Percentiles rank a stretch among this genome's conserved stretches.
Conservation (phyloP, 345 rosid genomes). For the Arabidopsis arenosa region DNA sequence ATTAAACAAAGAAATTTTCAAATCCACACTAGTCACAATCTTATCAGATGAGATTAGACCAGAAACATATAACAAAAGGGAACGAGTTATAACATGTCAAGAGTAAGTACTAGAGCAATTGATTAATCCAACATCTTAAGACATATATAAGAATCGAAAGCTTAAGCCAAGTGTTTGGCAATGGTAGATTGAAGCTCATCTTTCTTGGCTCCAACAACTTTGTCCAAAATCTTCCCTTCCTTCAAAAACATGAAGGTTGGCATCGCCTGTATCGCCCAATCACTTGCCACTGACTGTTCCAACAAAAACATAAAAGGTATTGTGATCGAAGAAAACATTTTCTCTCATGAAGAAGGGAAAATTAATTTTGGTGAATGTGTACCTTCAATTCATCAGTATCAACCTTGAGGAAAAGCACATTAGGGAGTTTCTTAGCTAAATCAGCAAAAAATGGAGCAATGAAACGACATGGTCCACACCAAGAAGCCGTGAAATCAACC, state of each 20-base stretch:
- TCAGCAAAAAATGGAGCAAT: conserved; percentile 73
- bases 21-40: conserved; percentile 6
- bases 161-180: conserved; percentile 56
- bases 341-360: neutral
- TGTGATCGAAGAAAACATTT: neutral
- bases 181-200: conserved; percentile 69
- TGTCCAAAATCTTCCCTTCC: conserved; percentile 73
- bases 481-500: conserved; percentile 82
- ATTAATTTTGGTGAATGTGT: neutral
- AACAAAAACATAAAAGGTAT: neutral
- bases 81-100: conserved; percentile 8
- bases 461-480: conserved; percentile 84
- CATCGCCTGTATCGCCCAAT: conserved; percentile 79
- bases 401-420: conserved; percentile 68
- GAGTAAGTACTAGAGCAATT: neutral
- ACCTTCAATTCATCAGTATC: conserved; percentile 83
- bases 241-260: conserved; percentile 80
- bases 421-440: conserved; percentile 66
- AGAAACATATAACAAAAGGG: conserved; percentile 17
- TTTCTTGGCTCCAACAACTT: conserved; percentile 79
- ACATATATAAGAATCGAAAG: neutral
- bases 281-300: conserved; percentile 65
- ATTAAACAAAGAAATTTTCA: neutral
- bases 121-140: conserved; percentile 6
- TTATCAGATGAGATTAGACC: neutral